phyloP scores from a whole-genome alignment of 352 stramenopile species.

The Phytopythium aichiense region DNA sequence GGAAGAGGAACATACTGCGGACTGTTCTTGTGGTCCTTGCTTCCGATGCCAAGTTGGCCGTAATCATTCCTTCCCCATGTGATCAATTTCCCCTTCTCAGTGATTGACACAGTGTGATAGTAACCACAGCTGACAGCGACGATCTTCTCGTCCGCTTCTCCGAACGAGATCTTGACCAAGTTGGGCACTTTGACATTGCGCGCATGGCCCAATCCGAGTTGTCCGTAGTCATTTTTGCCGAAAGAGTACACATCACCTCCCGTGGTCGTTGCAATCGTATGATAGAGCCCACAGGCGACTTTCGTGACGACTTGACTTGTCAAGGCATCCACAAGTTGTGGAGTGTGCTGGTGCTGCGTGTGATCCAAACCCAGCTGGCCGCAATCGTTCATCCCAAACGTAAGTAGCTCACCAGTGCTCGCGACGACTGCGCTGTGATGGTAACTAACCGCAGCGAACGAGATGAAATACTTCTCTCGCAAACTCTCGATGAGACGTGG shows the following conservation, averaged over 20 bases:
- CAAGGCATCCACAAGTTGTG: constrained; percentile 69
- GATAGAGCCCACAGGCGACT: constrained; percentile 78
- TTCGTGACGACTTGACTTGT: constrained; percentile 67
- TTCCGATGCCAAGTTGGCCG: constrained; percentile 81
- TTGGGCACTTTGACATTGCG: constrained; percentile 73
- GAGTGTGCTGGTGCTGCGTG: constrained; percentile 82
- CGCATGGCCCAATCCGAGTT: constrained; percentile 77
- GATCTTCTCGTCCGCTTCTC: constrained; percentile 74
- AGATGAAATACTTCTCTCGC: constrained; percentile 79
- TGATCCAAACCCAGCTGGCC: constrained; percentile 80
- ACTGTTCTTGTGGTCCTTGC: constrained; percentile 85
- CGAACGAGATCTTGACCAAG: constrained; percentile 56
- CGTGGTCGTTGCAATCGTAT: constrained; percentile 62
- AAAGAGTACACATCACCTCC: constrained; percentile 80
- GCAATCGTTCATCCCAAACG: constrained; percentile 88
- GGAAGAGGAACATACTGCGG: constrained; percentile 75
- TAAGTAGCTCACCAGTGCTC: constrained; percentile 70
- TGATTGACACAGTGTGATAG: constrained; percentile 80
- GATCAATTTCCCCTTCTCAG: constrained; percentile 78
- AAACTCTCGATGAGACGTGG: constrained; percentile 77
- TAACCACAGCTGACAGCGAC: constrained; percentile 78
- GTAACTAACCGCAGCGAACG: constrained; percentile 76
- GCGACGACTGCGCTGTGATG: constrained; percentile 84
- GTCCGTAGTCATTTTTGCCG: constrained; percentile 86
- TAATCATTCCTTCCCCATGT: constrained; percentile 88